Evolutionary conservation across 805 yeast species (phyloP).

Genomic region (Wickerhamiella spandovensis): DNA sequence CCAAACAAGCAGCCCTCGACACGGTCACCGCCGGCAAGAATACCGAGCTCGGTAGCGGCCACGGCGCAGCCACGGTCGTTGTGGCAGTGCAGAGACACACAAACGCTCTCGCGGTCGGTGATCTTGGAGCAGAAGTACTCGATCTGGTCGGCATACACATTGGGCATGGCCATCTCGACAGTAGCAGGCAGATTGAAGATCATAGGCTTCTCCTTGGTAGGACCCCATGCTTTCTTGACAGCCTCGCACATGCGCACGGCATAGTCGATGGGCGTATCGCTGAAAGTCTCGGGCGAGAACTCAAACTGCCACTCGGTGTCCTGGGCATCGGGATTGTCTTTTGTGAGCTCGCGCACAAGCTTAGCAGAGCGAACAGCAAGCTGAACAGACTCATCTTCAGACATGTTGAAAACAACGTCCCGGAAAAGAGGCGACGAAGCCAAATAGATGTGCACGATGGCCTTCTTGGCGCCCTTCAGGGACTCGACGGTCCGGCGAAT

Average conservation of each 20-base stretch:
- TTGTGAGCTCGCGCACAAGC: constrained; percentile 52
- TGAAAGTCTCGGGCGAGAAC: constrained; percentile 70
- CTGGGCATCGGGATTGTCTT: constrained; percentile 32
- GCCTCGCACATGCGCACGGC: constrained; percentile 58
- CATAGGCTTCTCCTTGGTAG: constrained; percentile 49
- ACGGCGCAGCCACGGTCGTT: constrained; percentile 81
- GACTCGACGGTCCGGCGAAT: constrained; percentile 61
- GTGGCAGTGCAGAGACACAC: constrained; percentile 70
- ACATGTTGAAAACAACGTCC: constrained; percentile 52
- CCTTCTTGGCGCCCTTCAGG: constrained; percentile 58
- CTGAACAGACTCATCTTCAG: constrained; percentile 41
- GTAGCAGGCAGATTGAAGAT: constrained; percentile 78
- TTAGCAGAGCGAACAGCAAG: constrained; percentile 51
- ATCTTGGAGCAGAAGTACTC: constrained; percentile 56
- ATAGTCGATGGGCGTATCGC: constrained; percentile 54
- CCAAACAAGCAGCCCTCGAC: constrained; percentile 80
- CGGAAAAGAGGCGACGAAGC: constrained; percentile 69
- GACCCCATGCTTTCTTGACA: constrained; percentile 64
- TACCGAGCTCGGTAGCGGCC: constrained; percentile 77
- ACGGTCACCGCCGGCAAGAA: constrained; percentile 77
- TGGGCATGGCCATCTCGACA: constrained; percentile 71
- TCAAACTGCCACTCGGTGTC: constrained; percentile 61
- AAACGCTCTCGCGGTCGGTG: constrained; percentile 52
- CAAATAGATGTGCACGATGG: constrained; percentile 62
- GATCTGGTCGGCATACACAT: constrained; percentile 72